Percentiles rank a stretch among this genome's conserved stretches.
Evolutionary conservation across 176 grass and related monocot genomes (phyloP).

Genomic region (Saccharum officinarum): DNA sequence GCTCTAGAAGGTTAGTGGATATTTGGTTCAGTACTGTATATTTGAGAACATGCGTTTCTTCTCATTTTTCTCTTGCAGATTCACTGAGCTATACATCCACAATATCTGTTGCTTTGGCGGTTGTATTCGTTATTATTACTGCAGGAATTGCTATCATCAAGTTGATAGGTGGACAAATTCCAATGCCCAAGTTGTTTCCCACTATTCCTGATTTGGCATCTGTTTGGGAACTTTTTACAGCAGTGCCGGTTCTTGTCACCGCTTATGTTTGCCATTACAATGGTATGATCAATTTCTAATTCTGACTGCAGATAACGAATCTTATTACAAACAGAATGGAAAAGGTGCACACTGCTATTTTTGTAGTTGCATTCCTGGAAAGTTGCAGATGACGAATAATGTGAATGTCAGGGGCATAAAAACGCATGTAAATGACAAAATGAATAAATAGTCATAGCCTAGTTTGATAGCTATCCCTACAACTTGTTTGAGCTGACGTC

Average conservation of each 20-base stretch:
- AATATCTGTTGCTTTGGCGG: slow-evolving; percentile 83
- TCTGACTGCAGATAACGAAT: not conserved
- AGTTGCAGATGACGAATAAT: not conserved
- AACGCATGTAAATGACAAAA: not conserved
- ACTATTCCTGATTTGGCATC: slow-evolving; percentile 69
- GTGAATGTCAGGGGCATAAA: not conserved
- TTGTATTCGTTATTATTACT: slow-evolving; percentile 87
- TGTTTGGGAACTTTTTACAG: slow-evolving; percentile 92
- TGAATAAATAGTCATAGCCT: not conserved
- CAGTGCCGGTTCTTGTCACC: slow-evolving; percentile 90
- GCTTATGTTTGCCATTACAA: slow-evolving; percentile 97
- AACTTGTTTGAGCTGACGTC: not conserved
- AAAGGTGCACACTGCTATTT: not conserved
- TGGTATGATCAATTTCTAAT: slow-evolving; percentile 43
- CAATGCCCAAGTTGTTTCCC: slow-evolving; percentile 94
- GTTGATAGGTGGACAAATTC: slow-evolving; percentile 65
- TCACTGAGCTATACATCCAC: slow-evolving; percentile 90
- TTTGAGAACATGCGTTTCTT: not conserved
- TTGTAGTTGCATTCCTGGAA: not conserved
- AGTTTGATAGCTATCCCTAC: not conserved
- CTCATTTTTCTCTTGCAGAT: slow-evolving; percentile 60
- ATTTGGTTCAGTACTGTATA: not conserved
- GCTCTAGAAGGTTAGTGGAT: not conserved
- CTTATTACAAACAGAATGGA: not conserved
- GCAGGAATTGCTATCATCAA: slow-evolving; percentile 93